phyloP scores from a whole-genome alignment of 495 filamentous ascomycete species.

The Xylaria bambusicola region DNA sequence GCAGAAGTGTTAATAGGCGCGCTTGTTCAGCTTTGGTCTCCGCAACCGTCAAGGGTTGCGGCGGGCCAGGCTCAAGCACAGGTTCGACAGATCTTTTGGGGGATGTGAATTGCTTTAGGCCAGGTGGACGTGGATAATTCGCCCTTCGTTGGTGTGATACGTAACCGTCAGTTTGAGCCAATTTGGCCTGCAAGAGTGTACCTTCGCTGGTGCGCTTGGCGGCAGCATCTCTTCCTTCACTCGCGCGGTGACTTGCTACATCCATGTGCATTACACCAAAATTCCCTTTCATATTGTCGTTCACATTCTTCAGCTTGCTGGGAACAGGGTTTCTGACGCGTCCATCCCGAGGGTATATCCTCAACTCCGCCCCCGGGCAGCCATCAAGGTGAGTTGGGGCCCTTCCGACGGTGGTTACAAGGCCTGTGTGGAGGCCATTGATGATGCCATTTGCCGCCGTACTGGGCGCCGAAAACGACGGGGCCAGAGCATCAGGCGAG shows the following conservation, averaged over 20 bases:
- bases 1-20: constrained; percentile 53
- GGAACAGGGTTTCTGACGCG: constrained; percentile 59
- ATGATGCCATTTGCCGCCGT: constrained; percentile 23
- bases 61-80: constrained; percentile 24
- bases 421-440: constrained; percentile 24
- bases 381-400: constrained; percentile 29
- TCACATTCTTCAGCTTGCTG: constrained; percentile 59
- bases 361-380: constrained; percentile 30
- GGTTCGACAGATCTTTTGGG: constrained; percentile 30
- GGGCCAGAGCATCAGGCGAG: constrained; percentile 24
- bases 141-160: constrained; percentile 47
- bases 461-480: constrained; percentile 24
- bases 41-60: constrained; percentile 40
- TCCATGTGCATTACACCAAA: constrained; percentile 62
- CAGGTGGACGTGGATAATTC: constrained; percentile 39
- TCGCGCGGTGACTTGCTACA: constrained; percentile 45
- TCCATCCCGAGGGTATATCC: constrained; percentile 46
- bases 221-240: constrained; percentile 49
- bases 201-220: constrained; percentile 60
- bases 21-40: constrained; percentile 59
- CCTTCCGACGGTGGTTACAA: constrained; percentile 18
- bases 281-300: constrained; percentile 58
- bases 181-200: constrained; percentile 53
- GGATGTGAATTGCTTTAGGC: constrained; percentile 34
- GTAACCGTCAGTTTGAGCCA: constrained; percentile 53